phyloP scores from a whole-genome alignment of 169 alveolate species.

The Plasmodium gonderi region DNA sequence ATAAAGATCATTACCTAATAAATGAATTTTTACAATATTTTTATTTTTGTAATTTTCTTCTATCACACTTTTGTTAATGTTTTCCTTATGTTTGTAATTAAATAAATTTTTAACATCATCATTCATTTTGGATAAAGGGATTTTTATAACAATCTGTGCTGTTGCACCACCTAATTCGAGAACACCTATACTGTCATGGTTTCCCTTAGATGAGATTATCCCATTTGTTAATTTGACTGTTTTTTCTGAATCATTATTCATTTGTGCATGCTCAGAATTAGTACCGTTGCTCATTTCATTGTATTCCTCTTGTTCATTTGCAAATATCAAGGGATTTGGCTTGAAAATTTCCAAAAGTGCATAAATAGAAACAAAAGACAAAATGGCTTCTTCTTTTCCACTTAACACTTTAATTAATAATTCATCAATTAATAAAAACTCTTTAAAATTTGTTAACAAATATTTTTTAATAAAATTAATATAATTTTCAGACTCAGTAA shows the following conservation, averaged over 20 bases:
- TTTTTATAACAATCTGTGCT: slow-evolving; percentile 58
- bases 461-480: slow-evolving; percentile 47
- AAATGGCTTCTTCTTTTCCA: slow-evolving; percentile 77
- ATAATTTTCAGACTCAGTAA: slow-evolving; percentile 36
- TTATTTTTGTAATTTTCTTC: slow-evolving; percentile 73
- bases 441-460: slow-evolving; percentile 30
- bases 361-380: slow-evolving; percentile 70
- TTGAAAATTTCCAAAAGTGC: slow-evolving; percentile 44
- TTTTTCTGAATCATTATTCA: background rate
- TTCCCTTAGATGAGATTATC: background rate
- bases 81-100: slow-evolving; percentile 53
- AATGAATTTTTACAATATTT: slow-evolving; percentile 61
- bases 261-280: background rate
- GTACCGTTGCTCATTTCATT: background rate
- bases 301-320: background rate
- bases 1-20: slow-evolving; percentile 24
- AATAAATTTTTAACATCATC: slow-evolving; percentile 40
- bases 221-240: background rate
- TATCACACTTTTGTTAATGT: slow-evolving; percentile 30
- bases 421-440: slow-evolving; percentile 68
- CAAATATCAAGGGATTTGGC: slow-evolving; percentile 54
- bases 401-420: slow-evolving; percentile 61
- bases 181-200: slow-evolving; percentile 38
- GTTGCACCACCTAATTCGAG: slow-evolving; percentile 77
- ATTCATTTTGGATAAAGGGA: slow-evolving; percentile 65